phyloP scores from a whole-genome alignment of 2,329 filamentous ascomycete species.

The Alternaria longipes region DNA sequence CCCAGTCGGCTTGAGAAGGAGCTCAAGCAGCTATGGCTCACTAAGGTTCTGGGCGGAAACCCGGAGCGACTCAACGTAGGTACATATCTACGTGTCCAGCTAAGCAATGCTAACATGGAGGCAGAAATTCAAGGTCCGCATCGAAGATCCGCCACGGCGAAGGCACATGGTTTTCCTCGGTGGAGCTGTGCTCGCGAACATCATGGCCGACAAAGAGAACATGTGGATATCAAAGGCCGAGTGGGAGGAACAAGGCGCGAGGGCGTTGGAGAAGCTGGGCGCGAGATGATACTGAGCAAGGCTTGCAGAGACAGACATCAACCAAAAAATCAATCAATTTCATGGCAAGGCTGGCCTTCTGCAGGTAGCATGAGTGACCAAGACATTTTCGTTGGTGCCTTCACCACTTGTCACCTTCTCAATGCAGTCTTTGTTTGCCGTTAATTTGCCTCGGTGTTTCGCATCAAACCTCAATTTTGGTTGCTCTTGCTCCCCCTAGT shows the following conservation, averaged over 20 bases:
- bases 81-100: slow-evolving; percentile 18
- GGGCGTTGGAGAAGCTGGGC: slow-evolving; percentile 89
- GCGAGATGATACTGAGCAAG: slow-evolving; percentile 67
- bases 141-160: slow-evolving; percentile 95
- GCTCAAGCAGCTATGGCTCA: slow-evolving; percentile 97
- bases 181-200: slow-evolving; percentile 94
- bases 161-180: slow-evolving; percentile 99
- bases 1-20: slow-evolving; percentile 97
- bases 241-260: slow-evolving; percentile 91
- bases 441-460: neutral
- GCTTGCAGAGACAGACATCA: slow-evolving; percentile 6
- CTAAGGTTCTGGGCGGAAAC: slow-evolving; percentile 86
- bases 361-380: neutral
- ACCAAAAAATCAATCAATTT: slow-evolving; percentile 21
- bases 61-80: slow-evolving; percentile 83
- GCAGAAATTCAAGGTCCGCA: slow-evolving; percentile 98
- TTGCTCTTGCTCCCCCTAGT: neutral
- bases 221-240: slow-evolving; percentile 99
- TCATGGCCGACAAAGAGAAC: slow-evolving; percentile 98
- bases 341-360: neutral
- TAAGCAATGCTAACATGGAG: slow-evolving; percentile 29
- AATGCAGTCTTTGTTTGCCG: slow-evolving; percentile 4
- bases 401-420: slow-evolving; percentile 9
- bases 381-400: slow-evolving; percentile 9
- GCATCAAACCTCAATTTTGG: neutral